Evolutionary conservation across 768 basidiomycete genomes (phyloP), one percentile per base, ranked within the genome.

Genomic region (Cyathus striatus): DNA sequence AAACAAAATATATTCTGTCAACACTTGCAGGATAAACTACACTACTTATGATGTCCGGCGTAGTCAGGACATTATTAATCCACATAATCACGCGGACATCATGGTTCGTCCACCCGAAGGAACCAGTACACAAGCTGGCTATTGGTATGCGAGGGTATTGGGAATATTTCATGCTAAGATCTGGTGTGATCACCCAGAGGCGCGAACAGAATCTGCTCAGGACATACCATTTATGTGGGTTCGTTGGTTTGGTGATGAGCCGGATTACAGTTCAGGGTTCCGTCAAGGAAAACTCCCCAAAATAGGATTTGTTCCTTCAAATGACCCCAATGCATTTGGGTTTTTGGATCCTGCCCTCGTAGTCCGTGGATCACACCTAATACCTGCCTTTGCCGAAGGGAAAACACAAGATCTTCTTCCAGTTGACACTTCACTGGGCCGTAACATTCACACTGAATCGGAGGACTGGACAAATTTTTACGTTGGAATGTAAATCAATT

Each of bases 1-100:
- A 37, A 58, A 59, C 53, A 49, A 20, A 37, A 53, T 66, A 20
- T 70, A 54, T 40, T 36, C 41, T 4, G 32, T 33, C 26, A 24
- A 43, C 16, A 56, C 54, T 7, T 30, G 41, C 23, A 48, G 45
- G 3, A 44, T 62, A 43, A 57, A 64, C 41, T 63, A 62, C 39
- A 64, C 58, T 0, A 60, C 56, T 1, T 63, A 63, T 41, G 61
- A 64, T 35, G 9, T 57, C n/a, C 45, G 49, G 1, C 49, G 49
- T 1, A 45, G 38, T 10, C 49, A 54, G 27, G 62, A 65, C 40
- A 49, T 54, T 0, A 37, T 64, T 14, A 64, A 63, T 33, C 58
- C 63, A 7, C 41, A 47, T 1, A 56, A 51, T 5, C 58, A 56
- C 16, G 37, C 59, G 2, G 57, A 71, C 18, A 37, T 76, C 6